These are phyloP conservation scores for Penicillium sp. DNA, from an alignment of 2,329 filamentous ascomycete genomes.

Conservation along the genomic window DNA sequence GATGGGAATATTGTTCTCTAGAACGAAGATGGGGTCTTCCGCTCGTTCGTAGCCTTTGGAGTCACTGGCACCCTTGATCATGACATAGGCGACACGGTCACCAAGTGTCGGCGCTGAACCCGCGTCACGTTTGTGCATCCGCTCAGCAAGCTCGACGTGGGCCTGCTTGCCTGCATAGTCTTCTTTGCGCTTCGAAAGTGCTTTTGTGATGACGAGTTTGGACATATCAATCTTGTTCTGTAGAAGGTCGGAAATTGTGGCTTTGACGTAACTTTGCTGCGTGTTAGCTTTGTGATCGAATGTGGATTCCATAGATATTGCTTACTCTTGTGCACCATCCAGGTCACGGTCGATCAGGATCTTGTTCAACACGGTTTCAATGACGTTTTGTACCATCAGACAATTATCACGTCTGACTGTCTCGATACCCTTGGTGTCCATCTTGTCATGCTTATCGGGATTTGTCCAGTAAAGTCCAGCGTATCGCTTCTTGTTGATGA, in stretches of 20 bases:
- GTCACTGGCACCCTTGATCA: conserved; percentile 85
- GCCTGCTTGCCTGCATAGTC: conserved; percentile 92
- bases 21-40: conserved; percentile 93
- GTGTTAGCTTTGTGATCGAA: conserved; percentile 37
- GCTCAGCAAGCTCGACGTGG: conserved; percentile 89
- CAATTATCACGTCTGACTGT: conserved; percentile 97
- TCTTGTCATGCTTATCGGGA: conserved; percentile 94
- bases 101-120: conserved; percentile 90
- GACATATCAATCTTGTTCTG: conserved; percentile 99
- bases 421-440: conserved; percentile 99
- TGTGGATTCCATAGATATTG: conserved; percentile 20
- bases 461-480: conserved; percentile 98
- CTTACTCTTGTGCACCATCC: conserved; percentile 88
- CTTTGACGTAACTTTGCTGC: conserved; percentile 78
- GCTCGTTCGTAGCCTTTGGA: conserved; percentile 97
- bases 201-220: conserved; percentile 98
- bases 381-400: conserved; percentile 90
- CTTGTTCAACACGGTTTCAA: conserved; percentile 94
- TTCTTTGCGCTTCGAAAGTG: conserved; percentile 71
- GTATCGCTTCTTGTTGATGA: conserved; percentile 99
- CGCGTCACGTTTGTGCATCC: conserved; percentile 95
- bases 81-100: conserved; percentile 97
- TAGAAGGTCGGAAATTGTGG: conserved; percentile 89
- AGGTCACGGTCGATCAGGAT: conserved; percentile 92
- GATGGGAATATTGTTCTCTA: conserved; percentile 96